Percentiles rank a stretch among this genome's conserved stretches.
phyloP scores from a whole-genome alignment of 2,329 filamentous ascomycete genomes.

The Pyrenophora teres region DNA sequence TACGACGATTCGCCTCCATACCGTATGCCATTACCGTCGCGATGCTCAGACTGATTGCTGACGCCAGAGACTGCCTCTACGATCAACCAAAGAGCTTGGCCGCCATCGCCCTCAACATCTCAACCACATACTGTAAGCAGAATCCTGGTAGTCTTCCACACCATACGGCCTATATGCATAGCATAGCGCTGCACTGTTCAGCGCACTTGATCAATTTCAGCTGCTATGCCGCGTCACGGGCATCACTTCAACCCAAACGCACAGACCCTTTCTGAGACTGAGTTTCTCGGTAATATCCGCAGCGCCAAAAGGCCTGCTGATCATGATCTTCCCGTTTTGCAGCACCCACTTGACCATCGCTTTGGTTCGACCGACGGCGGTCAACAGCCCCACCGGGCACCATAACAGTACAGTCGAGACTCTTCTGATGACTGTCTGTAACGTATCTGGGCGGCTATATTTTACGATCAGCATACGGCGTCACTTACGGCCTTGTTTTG shows the following conservation, averaged over 20 bases:
- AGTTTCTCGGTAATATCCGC: neutral
- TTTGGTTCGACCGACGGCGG: conserved; percentile 4
- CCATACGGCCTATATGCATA: no score
- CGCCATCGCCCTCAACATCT: no score
- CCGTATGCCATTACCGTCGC: neutral
- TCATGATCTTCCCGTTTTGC: conserved; percentile 27
- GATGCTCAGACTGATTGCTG: neutral
- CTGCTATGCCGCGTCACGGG: neutral
- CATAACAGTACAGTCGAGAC: conserved; percentile 4
- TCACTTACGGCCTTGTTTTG: conserved; percentile 1
- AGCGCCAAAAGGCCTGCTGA: conserved; percentile 17
- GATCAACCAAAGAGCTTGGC: no score
- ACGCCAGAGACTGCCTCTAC: neutral
- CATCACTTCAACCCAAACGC: conserved; percentile 1
- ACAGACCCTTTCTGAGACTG: neutral
- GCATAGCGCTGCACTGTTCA: neutral
- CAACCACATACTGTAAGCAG: no score
- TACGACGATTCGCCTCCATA: neutral
- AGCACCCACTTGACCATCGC: conserved; percentile 18
- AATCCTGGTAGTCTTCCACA: no score
- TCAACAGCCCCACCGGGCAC: conserved; percentile 2
- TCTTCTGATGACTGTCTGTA: neutral
- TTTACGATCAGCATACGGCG: neutral
- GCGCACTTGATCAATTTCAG: neutral
- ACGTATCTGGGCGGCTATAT: neutral